Percentiles rank a stretch among this genome's conserved stretches.
Evolutionary conservation across 1,284 basidiomycete species (phyloP).

Genomic region (Ganoderma boninense): DNA sequence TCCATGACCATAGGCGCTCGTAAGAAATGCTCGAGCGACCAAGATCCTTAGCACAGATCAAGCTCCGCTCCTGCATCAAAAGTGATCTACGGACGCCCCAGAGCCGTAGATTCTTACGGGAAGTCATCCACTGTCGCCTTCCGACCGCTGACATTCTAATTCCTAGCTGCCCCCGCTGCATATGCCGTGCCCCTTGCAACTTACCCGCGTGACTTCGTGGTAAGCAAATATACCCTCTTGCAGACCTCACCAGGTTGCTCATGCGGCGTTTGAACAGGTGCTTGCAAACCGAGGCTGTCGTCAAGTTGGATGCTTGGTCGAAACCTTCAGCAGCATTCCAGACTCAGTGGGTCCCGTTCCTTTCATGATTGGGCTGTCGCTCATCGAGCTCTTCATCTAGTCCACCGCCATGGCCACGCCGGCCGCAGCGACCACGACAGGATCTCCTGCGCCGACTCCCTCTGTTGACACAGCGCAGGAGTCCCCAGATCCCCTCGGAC

Average conservation of each 20-base stretch:
- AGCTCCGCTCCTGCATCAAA: too few species aligned
- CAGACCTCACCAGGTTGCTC: too few species aligned
- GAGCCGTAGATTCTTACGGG: too few species aligned
- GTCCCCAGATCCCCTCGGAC: neutral
- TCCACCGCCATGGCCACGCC: neutral
- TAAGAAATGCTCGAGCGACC: too few species aligned
- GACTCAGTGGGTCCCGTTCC: neutral
- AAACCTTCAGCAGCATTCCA: neutral
- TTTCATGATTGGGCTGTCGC: neutral
- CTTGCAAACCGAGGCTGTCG: neutral
- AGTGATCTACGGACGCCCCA: too few species aligned
- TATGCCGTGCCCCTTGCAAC: slow-evolving; percentile 10
- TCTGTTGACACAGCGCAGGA: neutral
- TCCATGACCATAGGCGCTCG: too few species aligned
- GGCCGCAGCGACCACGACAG: neutral
- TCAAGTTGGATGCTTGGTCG: neutral
- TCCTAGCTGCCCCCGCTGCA: slow-evolving; percentile 11
- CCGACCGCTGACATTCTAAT: neutral
- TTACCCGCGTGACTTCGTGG: neutral
- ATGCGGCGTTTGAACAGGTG: neutral
- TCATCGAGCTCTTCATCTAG: neutral
- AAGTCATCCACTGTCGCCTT: neutral
- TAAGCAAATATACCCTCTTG: neutral
- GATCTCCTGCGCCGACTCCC: neutral
- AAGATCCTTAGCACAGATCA: too few species aligned